Evolutionary conservation across 2,329 filamentous ascomycete genomes (phyloP).

Genomic region (Colletotrichum neosansevieriae): DNA sequence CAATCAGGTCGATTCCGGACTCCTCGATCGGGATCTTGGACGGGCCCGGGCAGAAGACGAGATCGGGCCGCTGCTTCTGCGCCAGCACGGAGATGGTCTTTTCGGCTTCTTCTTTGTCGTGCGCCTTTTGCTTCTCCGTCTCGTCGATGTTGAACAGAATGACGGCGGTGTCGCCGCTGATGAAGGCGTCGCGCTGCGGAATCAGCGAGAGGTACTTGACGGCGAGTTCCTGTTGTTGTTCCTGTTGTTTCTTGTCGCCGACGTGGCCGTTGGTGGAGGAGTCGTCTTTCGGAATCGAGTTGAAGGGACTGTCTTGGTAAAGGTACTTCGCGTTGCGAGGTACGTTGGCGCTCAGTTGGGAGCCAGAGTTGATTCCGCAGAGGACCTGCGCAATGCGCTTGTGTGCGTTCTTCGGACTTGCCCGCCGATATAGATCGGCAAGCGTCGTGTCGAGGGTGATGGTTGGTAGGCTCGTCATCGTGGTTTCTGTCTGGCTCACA

Average conservation of each 20-base stretch:
- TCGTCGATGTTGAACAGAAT: conserved; percentile 48
- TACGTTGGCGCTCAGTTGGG: conserved; percentile 45
- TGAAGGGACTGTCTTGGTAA: conserved; percentile 52
- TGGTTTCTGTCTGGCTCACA: not conserved
- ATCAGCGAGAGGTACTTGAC: conserved; percentile 52
- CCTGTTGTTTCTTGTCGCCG: conserved; percentile 37
- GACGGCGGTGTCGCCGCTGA: conserved; percentile 44
- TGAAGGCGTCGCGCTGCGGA: conserved; percentile 53
- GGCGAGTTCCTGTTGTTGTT: conserved; percentile 43
- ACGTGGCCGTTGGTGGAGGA: not conserved
- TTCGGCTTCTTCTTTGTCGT: conserved; percentile 47
- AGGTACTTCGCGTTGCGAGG: conserved; percentile 52
- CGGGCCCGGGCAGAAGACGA: conserved; percentile 50
- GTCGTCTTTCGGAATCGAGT: conserved; percentile 41
- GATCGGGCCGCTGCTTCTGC: conserved; percentile 45
- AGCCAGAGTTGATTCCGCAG: conserved; percentile 45
- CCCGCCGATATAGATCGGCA: conserved; percentile 49
- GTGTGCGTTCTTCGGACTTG: conserved; percentile 41
- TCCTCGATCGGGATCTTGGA: conserved; percentile 44
- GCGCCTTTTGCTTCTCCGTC: conserved; percentile 41
- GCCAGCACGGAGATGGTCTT: conserved; percentile 47
- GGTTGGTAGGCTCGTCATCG: conserved; percentile 44
- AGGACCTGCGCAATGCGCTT: conserved; percentile 49
- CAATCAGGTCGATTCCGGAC: conserved; percentile 46
- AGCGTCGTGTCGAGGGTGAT: conserved; percentile 51